Percentiles rank a stretch among this genome's conserved stretches.
Conservation (phyloP, 805 yeast species). For the Ogataea trehalophila region DNA sequence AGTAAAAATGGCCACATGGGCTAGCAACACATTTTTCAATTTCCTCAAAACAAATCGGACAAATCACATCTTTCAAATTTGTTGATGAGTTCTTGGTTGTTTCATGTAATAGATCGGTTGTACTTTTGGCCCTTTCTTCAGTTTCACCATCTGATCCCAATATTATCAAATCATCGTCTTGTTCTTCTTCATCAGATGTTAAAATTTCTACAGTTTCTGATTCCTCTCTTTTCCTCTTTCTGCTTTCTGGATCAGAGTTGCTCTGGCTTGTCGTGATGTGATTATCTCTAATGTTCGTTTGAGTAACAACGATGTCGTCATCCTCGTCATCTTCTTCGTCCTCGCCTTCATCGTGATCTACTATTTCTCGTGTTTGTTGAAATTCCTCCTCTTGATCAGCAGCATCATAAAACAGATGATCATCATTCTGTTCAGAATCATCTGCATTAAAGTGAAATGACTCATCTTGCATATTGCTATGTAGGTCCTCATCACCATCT, state of each 20-base stretch:
- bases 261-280: neutral
- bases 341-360: neutral
- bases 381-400: too few relatives aligned
- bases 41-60: constrained; percentile 55
- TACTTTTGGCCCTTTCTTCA: constrained; percentile 27
- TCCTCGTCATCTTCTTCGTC: neutral
- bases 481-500: neutral
- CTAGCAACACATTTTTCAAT: constrained; percentile 44
- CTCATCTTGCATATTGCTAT: too few relatives aligned
- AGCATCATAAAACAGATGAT: too few relatives aligned
- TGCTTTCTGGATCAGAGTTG: neutral
- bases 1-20: constrained; percentile 56
- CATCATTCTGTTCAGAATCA: too few relatives aligned
- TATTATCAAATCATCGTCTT: constrained; percentile 26
- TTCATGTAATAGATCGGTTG: constrained; percentile 28
- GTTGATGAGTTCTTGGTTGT: constrained; percentile 18
- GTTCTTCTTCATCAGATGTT: constrained; percentile 2
- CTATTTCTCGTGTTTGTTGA: neutral
- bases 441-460: too few relatives aligned
- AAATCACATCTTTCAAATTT: constrained; percentile 33
- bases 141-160: constrained; percentile 34
- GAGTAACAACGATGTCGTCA: constrained; percentile 1
- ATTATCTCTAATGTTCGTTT: neutral
- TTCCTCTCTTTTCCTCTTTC: neutral
- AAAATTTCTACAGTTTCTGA: constrained; percentile 1